Evolutionary conservation across 768 basidiomycete genomes (phyloP).

Genomic region (Termitomyces sp.): DNA sequence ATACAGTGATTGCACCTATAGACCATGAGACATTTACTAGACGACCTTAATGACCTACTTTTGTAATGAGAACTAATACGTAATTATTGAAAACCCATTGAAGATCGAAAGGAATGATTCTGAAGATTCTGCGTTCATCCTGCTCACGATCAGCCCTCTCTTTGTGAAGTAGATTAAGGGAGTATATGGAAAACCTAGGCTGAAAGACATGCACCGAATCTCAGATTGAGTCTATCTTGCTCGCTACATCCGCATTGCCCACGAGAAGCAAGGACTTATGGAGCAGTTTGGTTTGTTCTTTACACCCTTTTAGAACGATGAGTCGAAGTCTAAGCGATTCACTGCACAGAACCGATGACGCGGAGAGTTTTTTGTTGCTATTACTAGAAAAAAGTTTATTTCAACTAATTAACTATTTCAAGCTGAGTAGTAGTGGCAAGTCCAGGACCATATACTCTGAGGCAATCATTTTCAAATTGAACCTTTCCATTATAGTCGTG

Average conservation of each 20-base stretch:
- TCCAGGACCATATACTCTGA: not conserved
- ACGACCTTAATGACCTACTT: not conserved
- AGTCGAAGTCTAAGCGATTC: too few species aligned
- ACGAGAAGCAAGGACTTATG: not conserved
- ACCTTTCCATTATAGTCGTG: not conserved
- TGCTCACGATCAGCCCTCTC: too few species aligned
- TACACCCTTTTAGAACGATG: not conserved
- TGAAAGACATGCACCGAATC: not conserved
- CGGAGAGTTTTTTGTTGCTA: too few species aligned
- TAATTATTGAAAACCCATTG: not conserved
- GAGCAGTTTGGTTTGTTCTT: too few species aligned
- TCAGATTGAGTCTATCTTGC: too few species aligned
- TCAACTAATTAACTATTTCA: too few species aligned
- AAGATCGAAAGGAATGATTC: not conserved
- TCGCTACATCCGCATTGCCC: too few species aligned
- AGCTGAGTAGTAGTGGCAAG: not conserved
- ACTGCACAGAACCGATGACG: not conserved
- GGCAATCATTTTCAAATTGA: not conserved
- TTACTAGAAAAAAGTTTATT: too few species aligned
- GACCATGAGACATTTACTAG: not conserved
- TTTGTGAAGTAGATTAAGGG: too few species aligned
- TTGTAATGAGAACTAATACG: not conserved
- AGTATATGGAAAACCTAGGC: not conserved
- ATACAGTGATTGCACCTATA: not conserved
- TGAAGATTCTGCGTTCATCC: too few species aligned